A percentile compares a stretch with the other conserved stretches of the same genome.
Evolutionary conservation across 331 rosid genomes (phyloP).

Genomic region (Malus hybrid): DNA sequence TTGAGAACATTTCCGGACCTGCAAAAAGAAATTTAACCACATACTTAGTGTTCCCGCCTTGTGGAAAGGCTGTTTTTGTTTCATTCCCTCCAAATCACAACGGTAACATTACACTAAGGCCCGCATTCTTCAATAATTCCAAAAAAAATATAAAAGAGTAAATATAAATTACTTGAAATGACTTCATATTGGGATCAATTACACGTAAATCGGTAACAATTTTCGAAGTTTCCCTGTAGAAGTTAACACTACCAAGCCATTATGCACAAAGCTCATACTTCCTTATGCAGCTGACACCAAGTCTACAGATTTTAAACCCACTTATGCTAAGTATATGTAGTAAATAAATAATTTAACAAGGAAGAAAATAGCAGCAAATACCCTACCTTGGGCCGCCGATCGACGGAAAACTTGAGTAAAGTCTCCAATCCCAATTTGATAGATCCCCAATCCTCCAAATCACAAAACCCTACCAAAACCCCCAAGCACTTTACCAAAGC

Average conservation of each 20-base stretch:
- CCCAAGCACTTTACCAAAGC: slow-evolving; percentile 78
- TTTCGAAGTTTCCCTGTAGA: background rate
- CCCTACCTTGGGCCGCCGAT: slow-evolving; percentile 81
- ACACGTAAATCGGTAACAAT: background rate
- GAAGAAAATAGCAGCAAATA: background rate
- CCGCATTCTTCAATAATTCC: background rate
- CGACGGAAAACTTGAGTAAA: slow-evolving; percentile 59
- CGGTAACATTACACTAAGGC: background rate
- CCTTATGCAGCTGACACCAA: background rate
- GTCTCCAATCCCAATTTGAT: slow-evolving; percentile 60
- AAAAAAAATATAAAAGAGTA: background rate
- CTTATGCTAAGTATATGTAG: background rate
- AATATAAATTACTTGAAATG: background rate
- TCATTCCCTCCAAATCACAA: background rate
- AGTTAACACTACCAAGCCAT: background rate
- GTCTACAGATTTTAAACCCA: background rate
- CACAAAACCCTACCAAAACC: slow-evolving; percentile 66
- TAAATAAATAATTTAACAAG: background rate
- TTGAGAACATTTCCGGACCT: slow-evolving; percentile 89
- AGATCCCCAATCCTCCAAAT: slow-evolving; percentile 70
- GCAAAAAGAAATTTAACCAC: slow-evolving; percentile 5
- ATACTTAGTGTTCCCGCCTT: background rate
- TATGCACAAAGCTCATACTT: background rate
- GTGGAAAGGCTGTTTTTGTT: background rate
- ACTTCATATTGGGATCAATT: background rate